Evolutionary conservation across 2,329 filamentous ascomycete species (phyloP).

Genomic region (Fusarium avenaceum): DNA sequence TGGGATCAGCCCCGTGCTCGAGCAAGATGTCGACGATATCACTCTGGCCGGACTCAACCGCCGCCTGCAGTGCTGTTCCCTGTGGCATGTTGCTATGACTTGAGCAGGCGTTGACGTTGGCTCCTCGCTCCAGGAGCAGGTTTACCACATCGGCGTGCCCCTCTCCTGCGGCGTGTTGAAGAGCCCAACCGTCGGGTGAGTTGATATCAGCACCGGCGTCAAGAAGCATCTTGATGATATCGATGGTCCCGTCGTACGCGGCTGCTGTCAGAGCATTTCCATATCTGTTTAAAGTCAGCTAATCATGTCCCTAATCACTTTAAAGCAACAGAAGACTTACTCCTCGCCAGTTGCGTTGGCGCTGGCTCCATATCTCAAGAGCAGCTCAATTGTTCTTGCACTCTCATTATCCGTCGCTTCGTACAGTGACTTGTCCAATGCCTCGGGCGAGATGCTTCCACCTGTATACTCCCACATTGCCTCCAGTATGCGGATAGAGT

Average conservation of each 20-base stretch:
- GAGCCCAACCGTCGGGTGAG: slow-evolving; percentile 53
- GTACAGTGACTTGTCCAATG: slow-evolving; percentile 54
- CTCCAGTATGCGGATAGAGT: slow-evolving; percentile 54
- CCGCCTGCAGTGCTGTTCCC: slow-evolving; percentile 58
- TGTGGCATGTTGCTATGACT: slow-evolving; percentile 47
- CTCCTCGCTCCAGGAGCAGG: slow-evolving; percentile 53
- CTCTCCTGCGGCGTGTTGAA: slow-evolving; percentile 55
- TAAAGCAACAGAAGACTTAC: slow-evolving; percentile 35
- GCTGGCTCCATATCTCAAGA: slow-evolving; percentile 54
- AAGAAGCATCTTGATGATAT: slow-evolving; percentile 52
- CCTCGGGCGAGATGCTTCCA: slow-evolving; percentile 51
- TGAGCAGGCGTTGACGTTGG: slow-evolving; percentile 54
- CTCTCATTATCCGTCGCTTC: slow-evolving; percentile 58
- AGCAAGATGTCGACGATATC: slow-evolving; percentile 57
- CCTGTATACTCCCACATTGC: slow-evolving; percentile 56
- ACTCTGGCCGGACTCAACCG: slow-evolving; percentile 52
- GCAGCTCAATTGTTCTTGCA: slow-evolving; percentile 53
- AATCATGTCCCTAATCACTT: fast-evolving
- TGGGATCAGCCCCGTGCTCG: slow-evolving; percentile 54
- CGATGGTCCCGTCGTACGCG: slow-evolving; percentile 54
- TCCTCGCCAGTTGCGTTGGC: slow-evolving; percentile 57
- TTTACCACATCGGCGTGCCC: slow-evolving; percentile 54
- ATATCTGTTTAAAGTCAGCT: slow-evolving; percentile 27
- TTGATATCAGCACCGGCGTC: slow-evolving; percentile 54
- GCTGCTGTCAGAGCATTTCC: slow-evolving; percentile 53